Evolutionary conservation across 2,329 filamentous ascomycete genomes (phyloP), one percentile per base, ranked within the genome.

Genomic region (Pseudohalonectria lignicola): DNA sequence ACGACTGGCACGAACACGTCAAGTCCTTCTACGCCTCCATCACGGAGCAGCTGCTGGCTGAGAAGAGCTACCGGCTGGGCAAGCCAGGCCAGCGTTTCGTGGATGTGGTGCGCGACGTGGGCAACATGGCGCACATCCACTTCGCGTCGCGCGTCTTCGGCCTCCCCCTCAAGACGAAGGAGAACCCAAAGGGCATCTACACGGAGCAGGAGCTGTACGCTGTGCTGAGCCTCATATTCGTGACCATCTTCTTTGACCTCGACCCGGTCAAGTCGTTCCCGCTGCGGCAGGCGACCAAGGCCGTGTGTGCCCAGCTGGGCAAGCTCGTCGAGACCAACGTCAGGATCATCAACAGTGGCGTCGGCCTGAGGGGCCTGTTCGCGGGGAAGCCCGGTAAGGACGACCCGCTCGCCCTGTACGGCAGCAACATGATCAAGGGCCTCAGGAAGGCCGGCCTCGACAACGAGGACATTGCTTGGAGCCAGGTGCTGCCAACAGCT

Each of bases 31-130:
- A 82, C 53, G 65, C 76, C 10, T 62, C 71, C 23, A 77, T 73
- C 12, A 78, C 74, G 1, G 60, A 74, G 36, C 61, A 69, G 20
- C 64, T 92, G 3, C 64, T 93, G 16, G 54, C 61, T 0, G 67
- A 76, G 20, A 83, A 85, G 54, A 74, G 73, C 31, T 83, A 76
- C 55, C 70, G 67, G 40, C 67, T 88, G 20, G 60, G 55, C 1
- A 38, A 33, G 29, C 29, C 18, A 6, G 70, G 70, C 8, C 66
- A 69, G 39, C 71, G 72, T 37, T 79, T 85, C 52, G 71, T 86
- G 30, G 85, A 92, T 47, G 66, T 88, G 4, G 63, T 85, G 9
- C 72, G 78, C 18, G 78, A 85, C 39, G 71, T 86, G 1, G 79
- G 74, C 19, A 86, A 86, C 50, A 58, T 83, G 19, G 71, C 68